Evolutionary conservation across 2,329 filamentous ascomycete genomes (phyloP).

Genomic region (Zymoseptoria tritici): DNA sequence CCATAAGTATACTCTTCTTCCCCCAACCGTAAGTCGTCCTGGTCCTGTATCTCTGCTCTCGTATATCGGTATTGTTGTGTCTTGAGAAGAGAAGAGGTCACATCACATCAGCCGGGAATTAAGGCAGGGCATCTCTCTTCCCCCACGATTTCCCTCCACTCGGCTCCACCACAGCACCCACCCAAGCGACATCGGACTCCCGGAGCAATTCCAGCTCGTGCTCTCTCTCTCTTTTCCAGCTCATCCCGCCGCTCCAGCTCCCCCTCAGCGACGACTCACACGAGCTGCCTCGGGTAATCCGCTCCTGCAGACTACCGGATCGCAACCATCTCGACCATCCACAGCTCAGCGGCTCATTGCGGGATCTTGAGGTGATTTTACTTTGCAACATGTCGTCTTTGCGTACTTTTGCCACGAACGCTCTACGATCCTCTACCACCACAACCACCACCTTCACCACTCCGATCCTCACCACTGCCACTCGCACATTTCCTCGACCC

Average conservation of each 20-base stretch:
- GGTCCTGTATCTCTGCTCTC: not conserved
- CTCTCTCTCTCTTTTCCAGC: not conserved
- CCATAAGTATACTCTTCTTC: not conserved
- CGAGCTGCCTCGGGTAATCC: not conserved
- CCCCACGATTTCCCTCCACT: not conserved
- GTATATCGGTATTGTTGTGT: not conserved
- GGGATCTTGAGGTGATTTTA: constrained; percentile 30
- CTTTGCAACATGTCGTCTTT: constrained; percentile 28
- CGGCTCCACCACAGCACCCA: not conserved
- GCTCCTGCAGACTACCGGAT: not conserved
- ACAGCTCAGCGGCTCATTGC: constrained; percentile 47
- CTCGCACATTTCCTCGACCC: constrained; percentile 25
- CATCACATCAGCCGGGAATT: not conserved
- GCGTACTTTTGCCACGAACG: constrained; percentile 9
- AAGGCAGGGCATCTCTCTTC: not conserved
- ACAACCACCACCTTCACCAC: constrained; percentile 10
- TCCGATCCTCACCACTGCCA: constrained; percentile 12
- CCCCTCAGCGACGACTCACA: too few species aligned
- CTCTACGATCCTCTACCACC: constrained; percentile 8
- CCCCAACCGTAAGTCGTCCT: not conserved
- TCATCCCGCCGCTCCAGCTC: too few species aligned
- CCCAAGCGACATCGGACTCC: not conserved
- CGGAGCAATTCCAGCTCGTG: too few species aligned
- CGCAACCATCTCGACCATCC: not conserved
- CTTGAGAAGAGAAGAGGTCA: not conserved